These are phyloP conservation scores for Podaxis sp. DNA, from an alignment of 768 basidiomycete genomes.

Conservation along the genomic window DNA sequence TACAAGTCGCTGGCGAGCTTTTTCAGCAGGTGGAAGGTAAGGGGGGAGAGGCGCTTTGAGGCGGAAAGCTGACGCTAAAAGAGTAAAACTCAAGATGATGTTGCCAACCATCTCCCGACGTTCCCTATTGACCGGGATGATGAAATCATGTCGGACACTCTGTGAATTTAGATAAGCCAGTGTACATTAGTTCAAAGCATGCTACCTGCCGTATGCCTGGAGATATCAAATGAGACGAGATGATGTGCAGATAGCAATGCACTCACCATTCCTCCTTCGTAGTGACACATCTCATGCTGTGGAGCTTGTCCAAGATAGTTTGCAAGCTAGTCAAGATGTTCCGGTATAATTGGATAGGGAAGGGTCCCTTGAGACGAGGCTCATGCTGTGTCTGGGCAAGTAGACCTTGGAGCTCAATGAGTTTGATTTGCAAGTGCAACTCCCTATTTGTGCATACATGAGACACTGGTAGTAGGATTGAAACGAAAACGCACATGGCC, in stretches of 20 bases:
- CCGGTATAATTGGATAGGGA: constrained; percentile 84
- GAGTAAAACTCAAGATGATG: constrained; percentile 87
- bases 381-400: constrained; percentile 90
- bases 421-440: constrained; percentile 86
- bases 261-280: constrained; percentile 90
- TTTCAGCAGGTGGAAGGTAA: constrained; percentile 91
- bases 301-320: constrained; percentile 83
- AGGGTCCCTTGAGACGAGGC: constrained; percentile 93
- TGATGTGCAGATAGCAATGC: constrained; percentile 12
- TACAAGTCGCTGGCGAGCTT: constrained; percentile 77
- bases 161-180: constrained; percentile 27
- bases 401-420: constrained; percentile 84
- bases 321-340: constrained; percentile 81
- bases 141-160: constrained; percentile 84
- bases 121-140: constrained; percentile 86
- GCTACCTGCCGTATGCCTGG: constrained; percentile 71
- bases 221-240: constrained; percentile 7
- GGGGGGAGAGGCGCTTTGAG: constrained; percentile 94
- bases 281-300: constrained; percentile 97
- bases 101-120: constrained; percentile 94
- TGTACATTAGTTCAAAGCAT: neutral
- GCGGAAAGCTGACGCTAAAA: constrained; percentile 74
- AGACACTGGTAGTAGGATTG: neutral
- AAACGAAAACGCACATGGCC: constrained; percentile 67
- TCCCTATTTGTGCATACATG: constrained; percentile 59